Evolutionary conservation across 345 rosid species (phyloP).

Genomic region (Dipteronia sinensis): DNA sequence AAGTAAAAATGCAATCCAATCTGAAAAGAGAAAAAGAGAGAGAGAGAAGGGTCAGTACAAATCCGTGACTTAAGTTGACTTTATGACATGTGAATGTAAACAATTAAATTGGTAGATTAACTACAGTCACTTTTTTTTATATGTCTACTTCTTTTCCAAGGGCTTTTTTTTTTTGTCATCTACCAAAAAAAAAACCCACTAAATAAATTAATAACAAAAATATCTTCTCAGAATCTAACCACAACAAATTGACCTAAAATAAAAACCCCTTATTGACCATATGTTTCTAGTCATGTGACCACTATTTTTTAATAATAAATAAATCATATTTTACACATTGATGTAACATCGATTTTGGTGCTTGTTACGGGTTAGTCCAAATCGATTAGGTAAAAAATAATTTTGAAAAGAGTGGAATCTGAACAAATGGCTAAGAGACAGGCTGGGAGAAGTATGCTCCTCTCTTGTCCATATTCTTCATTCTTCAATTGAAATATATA

Average conservation of each 20-base stretch:
- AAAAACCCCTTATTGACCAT: background rate
- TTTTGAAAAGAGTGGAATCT: constrained; percentile 37
- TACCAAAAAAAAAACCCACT: background rate
- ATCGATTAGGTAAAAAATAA: constrained; percentile 28
- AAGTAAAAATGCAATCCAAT: background rate
- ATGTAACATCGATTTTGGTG: constrained; percentile 43
- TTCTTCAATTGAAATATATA: too few species aligned
- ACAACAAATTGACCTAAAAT: background rate
- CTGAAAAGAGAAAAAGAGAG: background rate
- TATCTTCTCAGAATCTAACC: background rate
- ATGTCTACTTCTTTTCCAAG: constrained; percentile 11
- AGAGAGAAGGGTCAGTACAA: background rate
- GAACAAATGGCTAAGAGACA: constrained; percentile 28
- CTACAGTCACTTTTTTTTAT: background rate
- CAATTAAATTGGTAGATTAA: constrained; percentile 12
- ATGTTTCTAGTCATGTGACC: constrained; percentile 9
- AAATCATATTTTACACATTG: background rate
- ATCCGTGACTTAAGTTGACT: constrained; percentile 37
- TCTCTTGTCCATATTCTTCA: constrained; percentile 31
- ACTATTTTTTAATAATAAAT: background rate
- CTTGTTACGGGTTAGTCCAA: constrained; percentile 28
- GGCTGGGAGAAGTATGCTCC: constrained; percentile 27
- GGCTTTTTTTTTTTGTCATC: background rate
- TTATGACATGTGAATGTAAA: constrained; percentile 23
- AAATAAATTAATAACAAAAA: background rate